Evolutionary conservation across 768 basidiomycete genomes (phyloP), one percentile per base, ranked within the genome.

Genomic region (Neoboletus magnificus): DNA sequence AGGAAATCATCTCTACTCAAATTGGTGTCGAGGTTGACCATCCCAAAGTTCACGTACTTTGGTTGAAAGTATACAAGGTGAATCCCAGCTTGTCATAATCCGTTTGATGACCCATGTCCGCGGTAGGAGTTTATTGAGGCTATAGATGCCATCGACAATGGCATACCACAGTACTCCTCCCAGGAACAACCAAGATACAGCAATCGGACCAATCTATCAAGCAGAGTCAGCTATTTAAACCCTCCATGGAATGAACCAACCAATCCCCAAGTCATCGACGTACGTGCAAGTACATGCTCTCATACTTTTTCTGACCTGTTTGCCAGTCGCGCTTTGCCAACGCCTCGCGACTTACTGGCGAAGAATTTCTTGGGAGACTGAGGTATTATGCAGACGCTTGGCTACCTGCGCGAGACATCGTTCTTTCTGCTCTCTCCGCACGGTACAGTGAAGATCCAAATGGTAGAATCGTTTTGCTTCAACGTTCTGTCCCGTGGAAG

Each of bases 81-180:
- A 41, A 68, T 55, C 18, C 44, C 48, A 10, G 16, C 25, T 20
- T 41, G 2, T 15, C 11, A 48, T 16, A 48, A 25, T 20, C 50
- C 32, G 45, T 47, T 30, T 29, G 33, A 36, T 50, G 58, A 46
- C 55, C 23, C 48, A 55, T 48, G 8, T 60, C 35, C 20, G 23
- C 22, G 47, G 16, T 56, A 93, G 85, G 91, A 94, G 68, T 93
- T 96, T 65, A 88, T 99, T 43, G 96, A 99, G 73, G 90, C 87
- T 11, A 85, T 98, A 58, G 95, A 97, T 71, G 96, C 82, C 5
- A 87, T 94, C 68, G 96, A 99, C 76, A 99, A 99, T 67, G 96
- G 96, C 18, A 82, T 99, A 60, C 80, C 85, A 3, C 90, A 92
- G 66, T 94, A 91, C 71, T 77, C 85, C 3, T 71, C 76, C 3